These are phyloP conservation scores for Hondaea fermentalgiana DNA, from an alignment of 108 stramenopile genomes.

Conservation along the genomic window DNA sequence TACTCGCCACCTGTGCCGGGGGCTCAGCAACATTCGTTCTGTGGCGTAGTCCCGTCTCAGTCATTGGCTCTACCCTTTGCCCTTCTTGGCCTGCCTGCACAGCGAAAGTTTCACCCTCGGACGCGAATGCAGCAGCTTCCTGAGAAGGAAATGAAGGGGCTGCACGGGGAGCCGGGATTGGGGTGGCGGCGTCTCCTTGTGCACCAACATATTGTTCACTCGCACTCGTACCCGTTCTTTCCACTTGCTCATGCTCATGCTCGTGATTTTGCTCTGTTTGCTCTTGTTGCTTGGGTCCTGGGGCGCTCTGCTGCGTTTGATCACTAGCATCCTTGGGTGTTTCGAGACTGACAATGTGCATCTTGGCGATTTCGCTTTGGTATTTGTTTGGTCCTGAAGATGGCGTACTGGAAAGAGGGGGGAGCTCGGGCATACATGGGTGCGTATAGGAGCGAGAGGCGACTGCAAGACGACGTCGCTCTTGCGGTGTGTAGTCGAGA, in stretches of 20 bases:
- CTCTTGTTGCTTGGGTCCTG: too few species aligned
- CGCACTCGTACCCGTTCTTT: too few species aligned
- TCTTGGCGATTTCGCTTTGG: background rate
- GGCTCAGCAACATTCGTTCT: background rate
- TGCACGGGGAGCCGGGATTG: too few species aligned
- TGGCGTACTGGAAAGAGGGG: background rate
- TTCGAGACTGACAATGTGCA: slow-evolving; percentile 13
- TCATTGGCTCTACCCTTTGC: too few species aligned
- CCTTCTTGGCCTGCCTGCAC: background rate
- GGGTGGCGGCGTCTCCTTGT: too few species aligned
- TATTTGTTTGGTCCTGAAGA: background rate
- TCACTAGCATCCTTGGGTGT: background rate
- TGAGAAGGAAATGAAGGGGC: too few species aligned
- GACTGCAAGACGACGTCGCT: background rate
- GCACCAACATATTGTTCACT: too few species aligned
- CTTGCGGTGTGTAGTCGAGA: slow-evolving; percentile 49
- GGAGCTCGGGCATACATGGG: background rate
- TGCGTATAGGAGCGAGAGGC: background rate
- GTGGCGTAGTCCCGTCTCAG: too few species aligned
- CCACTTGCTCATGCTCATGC: too few species aligned
- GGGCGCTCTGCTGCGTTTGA: background rate
- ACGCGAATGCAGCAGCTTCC: too few species aligned
- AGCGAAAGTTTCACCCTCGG: background rate
- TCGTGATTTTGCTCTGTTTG: too few species aligned
- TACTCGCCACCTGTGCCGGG: background rate